A percentile compares a stretch with the other conserved stretches of the same genome.
These are phyloP conservation scores for Pseudogymnoascus sp. DNA, from an alignment of 2,329 filamentous ascomycete species.

Conservation along the genomic window DNA sequence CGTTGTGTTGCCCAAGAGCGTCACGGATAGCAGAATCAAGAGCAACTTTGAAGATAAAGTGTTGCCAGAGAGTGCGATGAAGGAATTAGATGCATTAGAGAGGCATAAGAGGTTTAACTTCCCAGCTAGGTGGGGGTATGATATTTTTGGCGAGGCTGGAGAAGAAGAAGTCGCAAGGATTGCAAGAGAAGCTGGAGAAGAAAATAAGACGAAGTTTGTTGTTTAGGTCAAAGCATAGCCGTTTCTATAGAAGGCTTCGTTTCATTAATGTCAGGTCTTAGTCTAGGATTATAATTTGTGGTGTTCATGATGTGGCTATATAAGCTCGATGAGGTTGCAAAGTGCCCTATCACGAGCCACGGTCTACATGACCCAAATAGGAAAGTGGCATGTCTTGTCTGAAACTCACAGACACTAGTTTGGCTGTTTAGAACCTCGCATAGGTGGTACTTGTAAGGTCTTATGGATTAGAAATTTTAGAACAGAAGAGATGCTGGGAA, in stretches of 20 bases:
- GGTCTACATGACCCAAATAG: neutral
- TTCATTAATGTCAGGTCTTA: neutral
- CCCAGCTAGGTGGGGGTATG: slow-evolving; percentile 34
- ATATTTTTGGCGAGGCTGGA: slow-evolving; percentile 37
- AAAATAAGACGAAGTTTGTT: slow-evolving; percentile 31
- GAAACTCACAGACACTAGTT: neutral
- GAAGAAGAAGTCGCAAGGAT: slow-evolving; percentile 30
- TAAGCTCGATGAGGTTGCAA: neutral
- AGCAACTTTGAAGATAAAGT: slow-evolving; percentile 51
- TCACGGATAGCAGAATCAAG: slow-evolving; percentile 47
- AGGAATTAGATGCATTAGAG: slow-evolving; percentile 32
- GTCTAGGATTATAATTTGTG: neutral
- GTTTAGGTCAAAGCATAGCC: slow-evolving; percentile 13
- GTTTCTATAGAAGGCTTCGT: neutral
- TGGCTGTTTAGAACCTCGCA: neutral
- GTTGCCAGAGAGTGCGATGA: slow-evolving; percentile 30
- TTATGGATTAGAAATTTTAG: neutral
- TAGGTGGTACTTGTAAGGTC: neutral
- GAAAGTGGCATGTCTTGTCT: neutral
- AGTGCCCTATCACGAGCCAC: neutral
- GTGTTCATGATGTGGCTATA: neutral
- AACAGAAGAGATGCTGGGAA: neutral
- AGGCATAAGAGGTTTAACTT: slow-evolving; percentile 37
- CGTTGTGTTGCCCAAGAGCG: slow-evolving; percentile 56
- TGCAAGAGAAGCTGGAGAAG: slow-evolving; percentile 28